These are phyloP conservation scores for Epithele typhae DNA, from an alignment of 768 basidiomycete genomes.

Conservation along the genomic window DNA sequence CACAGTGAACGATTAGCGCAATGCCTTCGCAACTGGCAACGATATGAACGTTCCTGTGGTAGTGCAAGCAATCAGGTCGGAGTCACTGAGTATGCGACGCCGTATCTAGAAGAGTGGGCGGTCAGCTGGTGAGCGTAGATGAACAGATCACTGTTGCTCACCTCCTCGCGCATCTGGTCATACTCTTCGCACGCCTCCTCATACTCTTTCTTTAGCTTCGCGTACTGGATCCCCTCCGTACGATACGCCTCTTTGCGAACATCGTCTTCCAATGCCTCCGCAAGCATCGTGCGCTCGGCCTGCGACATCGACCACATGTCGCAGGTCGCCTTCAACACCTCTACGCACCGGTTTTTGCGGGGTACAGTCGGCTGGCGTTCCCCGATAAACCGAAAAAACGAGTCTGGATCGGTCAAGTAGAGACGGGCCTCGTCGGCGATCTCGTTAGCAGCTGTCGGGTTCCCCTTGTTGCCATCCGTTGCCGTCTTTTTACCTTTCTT, in stretches of 20 bases:
- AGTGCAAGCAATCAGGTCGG: slow-evolving; percentile 71
- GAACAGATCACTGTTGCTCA: slow-evolving; percentile 17
- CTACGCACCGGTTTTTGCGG: slow-evolving; percentile 29
- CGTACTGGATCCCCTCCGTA: slow-evolving; percentile 38
- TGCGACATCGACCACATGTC: slow-evolving; percentile 53
- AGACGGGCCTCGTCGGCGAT: too few relatives aligned
- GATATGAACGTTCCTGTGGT: slow-evolving; percentile 50
- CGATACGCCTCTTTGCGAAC: slow-evolving; percentile 31
- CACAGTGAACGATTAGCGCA: too few relatives aligned
- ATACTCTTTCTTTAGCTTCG: slow-evolving; percentile 34
- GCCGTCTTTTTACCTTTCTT: background rate
- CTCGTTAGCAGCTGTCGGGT: too few relatives aligned
- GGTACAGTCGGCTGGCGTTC: too few relatives aligned
- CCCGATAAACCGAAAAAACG: too few relatives aligned
- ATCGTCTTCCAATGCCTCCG: slow-evolving; percentile 43
- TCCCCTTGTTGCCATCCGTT: too few relatives aligned
- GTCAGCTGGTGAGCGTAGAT: background rate
- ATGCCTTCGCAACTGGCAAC: background rate
- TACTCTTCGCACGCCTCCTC: slow-evolving; percentile 34
- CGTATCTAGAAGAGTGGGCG: slow-evolving; percentile 38
- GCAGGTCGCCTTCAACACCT: slow-evolving; percentile 32
- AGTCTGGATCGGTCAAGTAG: too few relatives aligned
- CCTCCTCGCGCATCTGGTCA: slow-evolving; percentile 50
- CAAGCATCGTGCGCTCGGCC: slow-evolving; percentile 42
- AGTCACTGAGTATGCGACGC: slow-evolving; percentile 45